Conservation (phyloP, 2,329 filamentous ascomycete genomes). For the Penicillium sp. region DNA sequence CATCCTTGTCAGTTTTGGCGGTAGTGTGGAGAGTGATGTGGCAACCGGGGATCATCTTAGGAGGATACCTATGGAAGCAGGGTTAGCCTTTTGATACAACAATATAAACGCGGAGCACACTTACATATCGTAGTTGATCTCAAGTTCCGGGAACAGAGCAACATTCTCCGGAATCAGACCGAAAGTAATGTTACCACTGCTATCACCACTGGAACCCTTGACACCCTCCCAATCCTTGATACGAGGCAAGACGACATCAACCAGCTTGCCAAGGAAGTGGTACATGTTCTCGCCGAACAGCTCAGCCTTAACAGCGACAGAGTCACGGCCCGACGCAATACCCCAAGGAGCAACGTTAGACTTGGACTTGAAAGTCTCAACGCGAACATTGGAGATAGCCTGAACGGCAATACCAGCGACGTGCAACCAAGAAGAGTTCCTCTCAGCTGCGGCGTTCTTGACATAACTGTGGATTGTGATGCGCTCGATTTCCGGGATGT, state of each 20-base stretch:
- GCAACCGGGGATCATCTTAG: constrained; percentile 79
- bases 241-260: constrained; percentile 86
- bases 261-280: constrained; percentile 84
- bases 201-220: constrained; percentile 75
- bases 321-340: constrained; percentile 66
- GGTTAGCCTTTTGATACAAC: constrained; percentile 2
- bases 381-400: constrained; percentile 76
- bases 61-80: constrained; percentile 52
- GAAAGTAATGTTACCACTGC: constrained; percentile 80
- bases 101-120: constrained; percentile 35
- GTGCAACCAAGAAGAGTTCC: constrained; percentile 70
- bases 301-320: constrained; percentile 70
- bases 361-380: constrained; percentile 67
- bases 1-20: constrained; percentile 80
- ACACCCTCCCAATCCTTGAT: constrained; percentile 95
- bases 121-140: constrained; percentile 88
- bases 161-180: constrained; percentile 75
- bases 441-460: constrained; percentile 62
- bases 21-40: constrained; percentile 81
- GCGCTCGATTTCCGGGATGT: constrained; percentile 76
- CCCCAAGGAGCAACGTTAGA: constrained; percentile 72
- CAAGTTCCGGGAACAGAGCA: constrained; percentile 86
- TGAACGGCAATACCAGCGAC: constrained; percentile 82
- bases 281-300: constrained; percentile 78
- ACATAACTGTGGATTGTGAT: constrained; percentile 77